Base-by-base conservation (phyloP, 768 basidiomycete species). In the Lactarius akahatsu region DNA sequence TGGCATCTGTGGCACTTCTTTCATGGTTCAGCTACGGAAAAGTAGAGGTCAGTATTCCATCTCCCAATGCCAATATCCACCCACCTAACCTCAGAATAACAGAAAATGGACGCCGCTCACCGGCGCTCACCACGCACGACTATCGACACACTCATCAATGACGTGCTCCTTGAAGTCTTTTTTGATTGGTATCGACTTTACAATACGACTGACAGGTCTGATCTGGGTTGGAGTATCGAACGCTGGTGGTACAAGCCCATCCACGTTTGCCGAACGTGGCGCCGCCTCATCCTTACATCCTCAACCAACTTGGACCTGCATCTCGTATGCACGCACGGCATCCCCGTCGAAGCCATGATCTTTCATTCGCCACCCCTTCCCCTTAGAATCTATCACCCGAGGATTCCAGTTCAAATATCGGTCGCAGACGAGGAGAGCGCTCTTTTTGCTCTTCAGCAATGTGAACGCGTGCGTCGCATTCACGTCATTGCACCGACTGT, bases 171-270 rank as follows among this genome's bases (percentile, higher is more conserved):
- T 8, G 0, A 56, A 8, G 20, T 56, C 55, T 56, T n/a, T n/a
- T n/a, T 56, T 34, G 55, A 56, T 20, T 16, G 28, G 15, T 56
- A 56, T 2, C 26, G 55, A 56, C 55, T 30, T 2, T 28, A 32
- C 28, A 28, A 30, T n/a, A 11, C 26, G 16, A 18, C 55, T 1
- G 26, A 56, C 20, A 10, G 11, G 23, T 47, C 47, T 23, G 47
- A 47, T 23, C 47, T 23, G 3, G 55, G 55, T 7, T 63, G 62
- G 62, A 8, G 9, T 15, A 1, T 11, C n/a, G 40, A 45, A n/a
- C 54, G 62, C 1, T 55, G 62, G 54, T 63, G 62, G 62, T 43
- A 57, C 32, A 63, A 23, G 10, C 55, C 43, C 28, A 30, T 40
- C 4, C 55, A 63, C 3, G 43, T 63, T 32, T 63, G 62, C 30